A percentile compares a stretch with the other conserved stretches of the same genome.
Evolutionary conservation across 148 eudicot species (phyloP).

Genomic region (Cornus kousa): DNA sequence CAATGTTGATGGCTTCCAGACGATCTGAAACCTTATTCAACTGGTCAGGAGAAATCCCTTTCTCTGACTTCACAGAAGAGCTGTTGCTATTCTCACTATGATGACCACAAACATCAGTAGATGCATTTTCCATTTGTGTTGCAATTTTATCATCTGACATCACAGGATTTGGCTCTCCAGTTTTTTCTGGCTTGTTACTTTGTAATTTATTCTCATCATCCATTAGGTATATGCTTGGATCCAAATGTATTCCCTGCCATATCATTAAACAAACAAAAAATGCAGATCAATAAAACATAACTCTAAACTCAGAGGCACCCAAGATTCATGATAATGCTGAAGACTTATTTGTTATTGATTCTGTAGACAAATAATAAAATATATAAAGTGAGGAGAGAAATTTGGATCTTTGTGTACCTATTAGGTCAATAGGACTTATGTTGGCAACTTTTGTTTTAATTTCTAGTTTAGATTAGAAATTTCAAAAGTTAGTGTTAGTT

Average conservation of each 20-base stretch:
- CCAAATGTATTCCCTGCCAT: constrained; percentile 90
- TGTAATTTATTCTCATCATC: constrained; percentile 80
- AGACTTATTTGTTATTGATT: not conserved
- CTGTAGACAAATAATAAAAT: not conserved
- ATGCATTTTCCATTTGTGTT: constrained; percentile 24
- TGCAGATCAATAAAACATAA: constrained; percentile 6
- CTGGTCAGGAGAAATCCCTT: constrained; percentile 28
- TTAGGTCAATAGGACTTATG: no score
- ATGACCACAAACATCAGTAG: constrained; percentile 24
- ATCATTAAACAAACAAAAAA: constrained; percentile 11
- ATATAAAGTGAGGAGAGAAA: not conserved
- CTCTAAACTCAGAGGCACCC: constrained; percentile 1
- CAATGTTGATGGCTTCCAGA: constrained; percentile 39
- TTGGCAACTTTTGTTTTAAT: no score
- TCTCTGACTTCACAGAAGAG: constrained; percentile 23
- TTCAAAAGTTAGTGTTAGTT: no score
- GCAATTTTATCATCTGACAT: constrained; percentile 30
- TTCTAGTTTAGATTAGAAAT: no score
- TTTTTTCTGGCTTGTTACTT: constrained; percentile 39
- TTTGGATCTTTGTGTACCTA: no score
- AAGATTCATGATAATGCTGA: not conserved
- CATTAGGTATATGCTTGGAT: constrained; percentile 98
- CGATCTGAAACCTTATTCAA: constrained; percentile 34
- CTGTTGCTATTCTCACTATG: constrained; percentile 22
- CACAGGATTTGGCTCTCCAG: constrained; percentile 36